Base-by-base conservation (phyloP, 192 early-diverging fungal genomes). In the Chytriomyces sp. region DNA sequence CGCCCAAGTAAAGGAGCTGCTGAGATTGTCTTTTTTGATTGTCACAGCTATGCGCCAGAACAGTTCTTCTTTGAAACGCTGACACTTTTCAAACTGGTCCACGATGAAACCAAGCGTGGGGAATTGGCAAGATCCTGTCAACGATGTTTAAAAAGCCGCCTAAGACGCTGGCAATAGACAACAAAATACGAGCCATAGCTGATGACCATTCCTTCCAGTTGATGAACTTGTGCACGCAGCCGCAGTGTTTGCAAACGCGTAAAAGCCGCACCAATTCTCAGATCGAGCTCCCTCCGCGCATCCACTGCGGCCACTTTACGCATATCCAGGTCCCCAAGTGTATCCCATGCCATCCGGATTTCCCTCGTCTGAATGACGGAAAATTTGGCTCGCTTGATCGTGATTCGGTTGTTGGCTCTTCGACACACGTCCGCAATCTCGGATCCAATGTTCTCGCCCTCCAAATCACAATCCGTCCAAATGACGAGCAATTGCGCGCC, bases 391-490 rank as follows among this genome's bases (percentile, higher is more conserved):
- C 97, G 80, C 76, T 81, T 85, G 4, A 99, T 90, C 8, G 69
- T 34, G 7, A 99, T 84, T 5, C 84, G 63, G 25, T 80, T 77
- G 63, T 96, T 95, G 0, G 77, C 82, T 10, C 62, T 39, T 5
- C 73, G 72, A 59, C 93, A 94, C 0, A 97, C 80, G 5, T 82
- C 77, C 0, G 81, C 88, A 19, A 95, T 85, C 62, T 99, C 97
- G 10, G 79, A 75, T 14, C 97, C 96, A 66, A 99, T 99, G 38
- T 88, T 88, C 68, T 99, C 96, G 32, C 96, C 96, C 80, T 98
- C 95, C 7, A 92, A 87, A 84, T 99, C 96, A 70, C 96, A 98
- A 85, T 99, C 97, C 4, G 97, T 99, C 97, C 97, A 99, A 52
- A 99, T 99, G 52, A 96, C 88, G 36, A 99, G 73, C 52, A 86